Conservation (phyloP, 768 basidiomycete genomes). For the Sporobolomyces roseus region DNA sequence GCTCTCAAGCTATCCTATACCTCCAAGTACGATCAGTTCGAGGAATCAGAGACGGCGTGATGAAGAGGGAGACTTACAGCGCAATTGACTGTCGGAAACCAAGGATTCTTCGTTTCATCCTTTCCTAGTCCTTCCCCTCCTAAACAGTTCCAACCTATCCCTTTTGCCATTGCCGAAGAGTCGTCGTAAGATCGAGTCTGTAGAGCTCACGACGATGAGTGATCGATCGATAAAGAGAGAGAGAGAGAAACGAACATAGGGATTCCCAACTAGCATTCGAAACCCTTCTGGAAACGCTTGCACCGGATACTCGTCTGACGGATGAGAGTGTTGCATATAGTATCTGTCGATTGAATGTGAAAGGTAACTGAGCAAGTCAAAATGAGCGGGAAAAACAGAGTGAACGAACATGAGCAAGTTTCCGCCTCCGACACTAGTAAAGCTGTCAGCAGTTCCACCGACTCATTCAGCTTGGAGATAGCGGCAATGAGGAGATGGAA, state of each 20-base stretch:
- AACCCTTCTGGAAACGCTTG: conserved; percentile 23
- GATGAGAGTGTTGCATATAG: conserved; percentile 8
- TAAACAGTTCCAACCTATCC: conserved; percentile 27
- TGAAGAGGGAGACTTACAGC: conserved; percentile 12
- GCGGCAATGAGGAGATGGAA: neutral
- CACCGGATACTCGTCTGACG: neutral
- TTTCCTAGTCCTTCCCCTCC: neutral
- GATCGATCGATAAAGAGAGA: neutral
- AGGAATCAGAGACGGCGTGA: neutral
- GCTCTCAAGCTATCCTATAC: conserved; percentile 29
- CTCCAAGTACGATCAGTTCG: neutral
- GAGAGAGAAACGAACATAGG: conserved; percentile 18
- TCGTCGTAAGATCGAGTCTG: conserved; percentile 16
- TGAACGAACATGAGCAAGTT: neutral
- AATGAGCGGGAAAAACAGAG: neutral
- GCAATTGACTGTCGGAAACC: conserved; percentile 12
- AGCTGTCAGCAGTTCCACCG: neutral
- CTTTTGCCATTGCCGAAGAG: conserved; percentile 3
- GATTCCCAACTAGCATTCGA: conserved; percentile 37
- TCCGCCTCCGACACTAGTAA: conserved; percentile 14
- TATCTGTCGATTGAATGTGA: neutral
- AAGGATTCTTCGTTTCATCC: neutral
- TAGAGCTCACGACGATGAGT: too few species aligned
- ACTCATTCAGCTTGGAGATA: too few species aligned
- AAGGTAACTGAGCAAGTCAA: neutral